A percentile compares a stretch with the other conserved stretches of the same genome.
phyloP scores from a whole-genome alignment of 1,284 basidiomycete genomes.

The Trichosporon ovoides region DNA sequence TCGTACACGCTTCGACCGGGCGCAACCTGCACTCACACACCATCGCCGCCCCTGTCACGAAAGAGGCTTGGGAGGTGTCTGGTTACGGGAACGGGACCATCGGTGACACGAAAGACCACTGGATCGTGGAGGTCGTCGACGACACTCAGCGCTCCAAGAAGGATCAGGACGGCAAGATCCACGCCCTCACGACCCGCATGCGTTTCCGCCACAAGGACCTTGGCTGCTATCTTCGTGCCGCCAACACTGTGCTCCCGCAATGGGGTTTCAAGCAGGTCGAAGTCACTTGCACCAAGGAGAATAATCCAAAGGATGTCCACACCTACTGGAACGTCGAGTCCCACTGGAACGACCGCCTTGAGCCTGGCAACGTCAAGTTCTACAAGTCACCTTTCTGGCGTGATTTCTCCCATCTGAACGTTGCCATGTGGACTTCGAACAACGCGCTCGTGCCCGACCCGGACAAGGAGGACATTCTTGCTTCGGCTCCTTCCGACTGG shows the following conservation, averaged over 20 bases:
- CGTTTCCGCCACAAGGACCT: conserved; percentile 72
- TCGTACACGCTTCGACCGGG: conserved; percentile 73
- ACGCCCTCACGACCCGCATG: conserved; percentile 83
- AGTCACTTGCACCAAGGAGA: conserved; percentile 86
- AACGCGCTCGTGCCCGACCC: conserved; percentile 95
- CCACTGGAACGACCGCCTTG: conserved; percentile 89
- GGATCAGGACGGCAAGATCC: conserved; percentile 59
- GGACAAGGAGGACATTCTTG: conserved; percentile 96
- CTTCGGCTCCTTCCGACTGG: conserved; percentile 89
- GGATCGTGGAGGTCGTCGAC: conserved; percentile 91
- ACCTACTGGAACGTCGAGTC: conserved; percentile 98
- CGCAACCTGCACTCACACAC: conserved; percentile 92
- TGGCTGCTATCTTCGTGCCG: conserved; percentile 85
- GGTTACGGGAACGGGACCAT: conserved; percentile 83
- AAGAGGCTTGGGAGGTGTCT: conserved; percentile 85
- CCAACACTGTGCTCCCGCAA: conserved; percentile 83
- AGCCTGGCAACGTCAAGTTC: conserved; percentile 70
- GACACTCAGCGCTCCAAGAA: conserved; percentile 65
- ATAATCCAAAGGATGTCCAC: conserved; percentile 73
- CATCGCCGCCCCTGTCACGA: conserved; percentile 80
- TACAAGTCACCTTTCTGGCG: conserved; percentile 89
- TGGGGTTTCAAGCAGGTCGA: conserved; percentile 99
- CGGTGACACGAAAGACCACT: conserved; percentile 85
- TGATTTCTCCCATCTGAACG: conserved; percentile 97
- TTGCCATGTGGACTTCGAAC: conserved; percentile 99